Evolutionary conservation across 2,329 filamentous ascomycete species (phyloP).

Genomic region (Penicillium brasilianum): DNA sequence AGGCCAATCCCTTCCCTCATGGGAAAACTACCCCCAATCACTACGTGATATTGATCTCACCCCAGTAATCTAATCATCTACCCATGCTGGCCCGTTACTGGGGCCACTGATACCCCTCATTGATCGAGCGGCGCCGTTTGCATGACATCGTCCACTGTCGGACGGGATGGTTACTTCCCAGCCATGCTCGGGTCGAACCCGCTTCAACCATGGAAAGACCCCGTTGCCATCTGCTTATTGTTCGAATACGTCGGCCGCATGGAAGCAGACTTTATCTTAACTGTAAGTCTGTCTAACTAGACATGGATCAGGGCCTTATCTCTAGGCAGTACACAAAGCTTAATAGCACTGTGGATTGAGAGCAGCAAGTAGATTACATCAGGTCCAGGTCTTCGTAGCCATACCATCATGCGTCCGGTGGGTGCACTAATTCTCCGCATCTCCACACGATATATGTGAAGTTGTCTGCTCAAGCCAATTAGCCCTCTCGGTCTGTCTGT

Average conservation of each 20-base stretch:
- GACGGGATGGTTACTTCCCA: slow-evolving; percentile 7
- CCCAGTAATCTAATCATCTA: background rate
- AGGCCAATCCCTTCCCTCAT: slow-evolving; percentile 12
- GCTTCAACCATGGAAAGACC: slow-evolving; percentile 24
- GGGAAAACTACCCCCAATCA: background rate
- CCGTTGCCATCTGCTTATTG: slow-evolving; percentile 18
- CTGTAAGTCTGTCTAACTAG: background rate
- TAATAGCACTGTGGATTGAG: too few relatives aligned
- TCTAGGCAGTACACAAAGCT: background rate
- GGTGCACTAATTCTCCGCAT: slow-evolving; percentile 29
- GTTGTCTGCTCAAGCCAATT: slow-evolving; percentile 4
- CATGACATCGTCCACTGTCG: slow-evolving; percentile 31
- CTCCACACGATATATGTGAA: slow-evolving; percentile 19
- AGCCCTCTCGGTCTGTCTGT: background rate
- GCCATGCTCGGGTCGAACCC: slow-evolving; percentile 1
- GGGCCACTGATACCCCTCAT: background rate
- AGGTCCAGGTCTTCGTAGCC: slow-evolving; percentile 1
- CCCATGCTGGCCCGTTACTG: background rate
- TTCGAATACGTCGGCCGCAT: slow-evolving; percentile 21
- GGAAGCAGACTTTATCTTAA: slow-evolving; percentile 24
- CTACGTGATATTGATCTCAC: background rate
- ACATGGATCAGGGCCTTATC: background rate
- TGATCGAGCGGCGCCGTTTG: slow-evolving; percentile 10
- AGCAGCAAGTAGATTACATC: background rate
- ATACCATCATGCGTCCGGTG: slow-evolving; percentile 17